These are phyloP conservation scores for Hamamelis virginiana DNA, from an alignment of 164 flowering plant genomes.

Conservation along the genomic window DNA sequence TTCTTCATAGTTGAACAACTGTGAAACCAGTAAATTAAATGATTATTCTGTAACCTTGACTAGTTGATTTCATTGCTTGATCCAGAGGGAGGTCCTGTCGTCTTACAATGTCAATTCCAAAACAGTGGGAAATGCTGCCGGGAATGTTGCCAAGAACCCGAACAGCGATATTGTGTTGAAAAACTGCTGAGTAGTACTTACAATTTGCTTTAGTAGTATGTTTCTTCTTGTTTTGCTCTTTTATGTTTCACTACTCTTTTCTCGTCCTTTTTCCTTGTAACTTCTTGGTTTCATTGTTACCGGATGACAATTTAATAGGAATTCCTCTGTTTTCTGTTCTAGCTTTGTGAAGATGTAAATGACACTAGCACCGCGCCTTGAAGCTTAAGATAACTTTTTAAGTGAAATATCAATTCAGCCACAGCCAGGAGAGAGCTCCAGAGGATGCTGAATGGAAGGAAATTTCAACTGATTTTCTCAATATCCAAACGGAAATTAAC, in stretches of 20 bases:
- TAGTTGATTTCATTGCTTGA: constrained; percentile 21
- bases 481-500: background rate
- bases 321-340: background rate
- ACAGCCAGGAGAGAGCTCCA: background rate
- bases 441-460: background rate
- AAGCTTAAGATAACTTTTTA: background rate
- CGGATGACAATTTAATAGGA: background rate
- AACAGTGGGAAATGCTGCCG: constrained; percentile 30
- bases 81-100: constrained; percentile 54
- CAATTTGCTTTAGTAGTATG: constrained; percentile 5
- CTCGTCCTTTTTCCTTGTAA: too few species aligned
- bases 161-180: constrained; percentile 30
- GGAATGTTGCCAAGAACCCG: constrained; percentile 25
- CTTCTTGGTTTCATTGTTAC: background rate
- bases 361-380: background rate
- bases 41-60: constrained; percentile 11
- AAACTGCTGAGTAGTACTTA: constrained; percentile 11
- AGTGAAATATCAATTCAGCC: background rate
- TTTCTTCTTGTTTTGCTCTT: background rate
- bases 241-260: too few species aligned
- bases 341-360: background rate
- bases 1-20: background rate
- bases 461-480: background rate
- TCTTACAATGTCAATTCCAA: constrained; percentile 39
- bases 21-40: background rate